These are phyloP conservation scores for Ophiocordyceps camponoti-floridani DNA, from an alignment of 2,329 filamentous ascomycete genomes.

Conservation along the genomic window DNA sequence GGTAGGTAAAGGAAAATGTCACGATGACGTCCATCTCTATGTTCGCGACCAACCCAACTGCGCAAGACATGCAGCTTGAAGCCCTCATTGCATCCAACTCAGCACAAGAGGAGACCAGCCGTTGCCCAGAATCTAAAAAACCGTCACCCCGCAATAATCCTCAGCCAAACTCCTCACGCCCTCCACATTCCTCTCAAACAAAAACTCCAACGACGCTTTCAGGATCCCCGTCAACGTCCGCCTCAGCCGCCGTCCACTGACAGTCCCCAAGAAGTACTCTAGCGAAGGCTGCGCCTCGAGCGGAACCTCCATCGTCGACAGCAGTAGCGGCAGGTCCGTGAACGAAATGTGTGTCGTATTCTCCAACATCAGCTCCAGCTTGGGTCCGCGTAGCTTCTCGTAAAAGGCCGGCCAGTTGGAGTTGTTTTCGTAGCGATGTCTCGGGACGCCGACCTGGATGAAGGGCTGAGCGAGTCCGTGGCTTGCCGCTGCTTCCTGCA, in stretches of 20 bases:
- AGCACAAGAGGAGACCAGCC: too few relatives aligned
- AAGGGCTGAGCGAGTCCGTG: conserved; percentile 8
- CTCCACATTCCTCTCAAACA: neutral
- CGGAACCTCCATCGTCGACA: neutral
- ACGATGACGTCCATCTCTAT: neutral
- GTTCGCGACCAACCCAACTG: conserved; percentile 1
- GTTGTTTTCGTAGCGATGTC: conserved; percentile 6
- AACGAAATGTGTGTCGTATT: conserved; percentile 7
- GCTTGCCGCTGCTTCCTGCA: conserved; percentile 7
- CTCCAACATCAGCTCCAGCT: conserved; percentile 4
- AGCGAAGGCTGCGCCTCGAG: neutral
- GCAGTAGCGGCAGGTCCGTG: conserved; percentile 4
- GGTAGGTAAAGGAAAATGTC: too few relatives aligned
- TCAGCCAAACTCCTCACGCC: neutral
- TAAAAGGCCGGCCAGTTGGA: conserved; percentile 5
- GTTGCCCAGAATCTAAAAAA: neutral
- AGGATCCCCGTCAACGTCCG: neutral
- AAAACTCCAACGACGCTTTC: neutral
- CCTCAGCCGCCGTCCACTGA: neutral
- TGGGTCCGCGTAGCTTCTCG: conserved; percentile 2
- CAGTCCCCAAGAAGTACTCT: neutral
- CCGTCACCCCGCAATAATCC: neutral
- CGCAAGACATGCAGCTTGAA: neutral
- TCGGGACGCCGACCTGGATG: conserved; percentile 3
- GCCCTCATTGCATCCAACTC: too few relatives aligned